Evolutionary conservation across 768 basidiomycete genomes (phyloP).

Genomic region (Russula griseocarnosa): DNA sequence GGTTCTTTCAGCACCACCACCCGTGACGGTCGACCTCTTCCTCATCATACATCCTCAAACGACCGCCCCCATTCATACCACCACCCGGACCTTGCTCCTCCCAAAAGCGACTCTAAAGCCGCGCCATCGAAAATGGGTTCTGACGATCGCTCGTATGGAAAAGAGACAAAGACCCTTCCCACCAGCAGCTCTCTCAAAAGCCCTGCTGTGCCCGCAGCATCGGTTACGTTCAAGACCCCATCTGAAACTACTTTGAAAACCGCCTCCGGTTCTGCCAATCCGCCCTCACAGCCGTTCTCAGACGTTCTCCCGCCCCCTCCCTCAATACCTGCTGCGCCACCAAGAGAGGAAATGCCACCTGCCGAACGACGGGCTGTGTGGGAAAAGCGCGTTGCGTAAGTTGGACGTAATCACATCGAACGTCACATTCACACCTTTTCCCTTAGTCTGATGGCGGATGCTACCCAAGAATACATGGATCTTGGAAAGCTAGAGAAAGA

Average conservation of each 20-base stretch:
- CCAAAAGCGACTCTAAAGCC: neutral
- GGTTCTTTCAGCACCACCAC: neutral
- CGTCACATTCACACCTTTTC: neutral
- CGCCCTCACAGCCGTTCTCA: neutral
- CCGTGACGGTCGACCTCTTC: conserved; percentile 8
- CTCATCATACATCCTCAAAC: neutral
- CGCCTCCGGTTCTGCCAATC: neutral
- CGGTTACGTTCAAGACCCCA: neutral
- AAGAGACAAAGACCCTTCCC: neutral
- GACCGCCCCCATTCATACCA: neutral
- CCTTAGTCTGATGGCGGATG: conserved; percentile 37
- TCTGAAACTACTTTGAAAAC: neutral
- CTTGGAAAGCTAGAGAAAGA: conserved; percentile 24
- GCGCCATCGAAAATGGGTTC: neutral
- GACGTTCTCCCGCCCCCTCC: conserved; percentile 20
- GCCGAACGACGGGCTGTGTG: conserved; percentile 40
- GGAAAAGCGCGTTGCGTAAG: conserved; percentile 43
- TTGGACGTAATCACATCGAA: conserved; percentile 7
- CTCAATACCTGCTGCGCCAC: neutral
- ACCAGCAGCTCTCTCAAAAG: neutral
- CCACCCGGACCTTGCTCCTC: neutral
- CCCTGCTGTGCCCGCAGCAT: neutral
- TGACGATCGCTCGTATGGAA: neutral
- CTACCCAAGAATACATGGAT: conserved; percentile 23
- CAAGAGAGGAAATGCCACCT: conserved; percentile 31